These are phyloP conservation scores for Cutaneotrichosporon mucoides DNA, from an alignment of 1,284 basidiomycete species.

Conservation along the genomic window DNA sequence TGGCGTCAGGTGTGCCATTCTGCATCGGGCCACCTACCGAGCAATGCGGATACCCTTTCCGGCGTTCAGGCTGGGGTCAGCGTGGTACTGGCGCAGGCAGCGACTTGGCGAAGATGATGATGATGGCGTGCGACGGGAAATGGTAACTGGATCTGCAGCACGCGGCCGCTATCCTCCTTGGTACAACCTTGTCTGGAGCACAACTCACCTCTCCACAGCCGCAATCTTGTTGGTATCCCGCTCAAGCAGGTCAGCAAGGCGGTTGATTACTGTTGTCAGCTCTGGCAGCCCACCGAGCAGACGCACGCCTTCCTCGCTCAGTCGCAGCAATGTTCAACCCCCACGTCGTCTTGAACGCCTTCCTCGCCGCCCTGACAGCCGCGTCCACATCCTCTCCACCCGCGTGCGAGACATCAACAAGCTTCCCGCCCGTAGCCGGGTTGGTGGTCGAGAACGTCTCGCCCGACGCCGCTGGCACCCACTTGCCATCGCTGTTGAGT, in stretches of 20 bases:
- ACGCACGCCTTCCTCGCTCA: constrained; percentile 61
- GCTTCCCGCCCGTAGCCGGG: constrained; percentile 57
- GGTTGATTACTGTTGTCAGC: constrained; percentile 58
- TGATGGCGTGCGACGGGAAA: too few species aligned
- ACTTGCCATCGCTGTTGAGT: constrained; percentile 35
- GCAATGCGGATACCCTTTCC: constrained; percentile 79
- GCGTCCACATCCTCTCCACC: constrained; percentile 64
- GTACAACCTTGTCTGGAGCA: too few species aligned
- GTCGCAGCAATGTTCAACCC: constrained; percentile 79
- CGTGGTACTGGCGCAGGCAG: too few species aligned
- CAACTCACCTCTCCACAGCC: constrained; percentile 60
- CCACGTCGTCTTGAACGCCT: constrained; percentile 80
- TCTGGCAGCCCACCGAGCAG: background rate
- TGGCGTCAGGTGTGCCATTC: constrained; percentile 47
- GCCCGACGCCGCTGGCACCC: constrained; percentile 25
- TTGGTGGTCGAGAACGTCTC: constrained; percentile 31
- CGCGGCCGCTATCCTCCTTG: too few species aligned
- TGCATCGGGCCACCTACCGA: constrained; percentile 45
- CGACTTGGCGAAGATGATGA: too few species aligned
- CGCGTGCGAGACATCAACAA: constrained; percentile 37
- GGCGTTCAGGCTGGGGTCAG: constrained; percentile 58
- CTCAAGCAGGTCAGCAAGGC: constrained; percentile 87
- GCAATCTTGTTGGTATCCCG: constrained; percentile 63
- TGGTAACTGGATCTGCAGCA: too few species aligned
- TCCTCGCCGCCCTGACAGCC: constrained; percentile 76